Evolutionary conservation across 139 green algal species (phyloP).

Genomic region (Yamagishiella unicocca): DNA sequence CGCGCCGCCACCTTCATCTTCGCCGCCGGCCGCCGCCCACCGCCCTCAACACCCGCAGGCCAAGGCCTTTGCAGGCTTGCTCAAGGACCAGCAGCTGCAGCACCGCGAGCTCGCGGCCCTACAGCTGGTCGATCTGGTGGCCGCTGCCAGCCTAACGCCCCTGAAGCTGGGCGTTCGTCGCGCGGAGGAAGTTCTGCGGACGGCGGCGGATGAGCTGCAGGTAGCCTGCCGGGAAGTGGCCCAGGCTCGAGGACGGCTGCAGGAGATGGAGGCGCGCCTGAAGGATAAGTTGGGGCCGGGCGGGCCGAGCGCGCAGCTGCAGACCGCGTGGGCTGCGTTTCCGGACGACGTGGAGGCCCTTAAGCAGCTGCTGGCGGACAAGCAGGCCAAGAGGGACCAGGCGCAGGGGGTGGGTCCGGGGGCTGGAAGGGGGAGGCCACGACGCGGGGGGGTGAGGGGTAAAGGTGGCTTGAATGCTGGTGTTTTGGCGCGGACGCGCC

Average conservation of each 20-base stretch:
- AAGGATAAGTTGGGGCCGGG: background rate
- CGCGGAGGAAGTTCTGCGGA: background rate
- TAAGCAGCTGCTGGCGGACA: slow-evolving; percentile 19
- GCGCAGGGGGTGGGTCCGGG: slow-evolving; percentile 1
- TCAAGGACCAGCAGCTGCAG: background rate
- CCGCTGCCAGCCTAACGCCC: background rate
- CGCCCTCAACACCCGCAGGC: no score
- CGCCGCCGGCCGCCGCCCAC: no score
- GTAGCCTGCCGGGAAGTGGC: background rate
- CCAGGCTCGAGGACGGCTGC: background rate
- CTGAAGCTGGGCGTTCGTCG: background rate
- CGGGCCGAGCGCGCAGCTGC: background rate
- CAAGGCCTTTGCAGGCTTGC: background rate
- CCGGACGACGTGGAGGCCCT: background rate
- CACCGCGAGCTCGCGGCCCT: background rate
- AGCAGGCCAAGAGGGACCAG: background rate
- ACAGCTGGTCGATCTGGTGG: background rate
- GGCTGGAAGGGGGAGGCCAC: background rate
- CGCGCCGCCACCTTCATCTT: no score
- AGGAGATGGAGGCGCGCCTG: background rate
- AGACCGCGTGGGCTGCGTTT: background rate
- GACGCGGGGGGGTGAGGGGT: background rate
- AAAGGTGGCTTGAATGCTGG: no score
- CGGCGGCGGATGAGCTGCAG: background rate
- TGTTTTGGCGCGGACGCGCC: no score